Conservation (phyloP, 225 moss, liverwort and hornwort species). For the Sphagnum contortum region DNA sequence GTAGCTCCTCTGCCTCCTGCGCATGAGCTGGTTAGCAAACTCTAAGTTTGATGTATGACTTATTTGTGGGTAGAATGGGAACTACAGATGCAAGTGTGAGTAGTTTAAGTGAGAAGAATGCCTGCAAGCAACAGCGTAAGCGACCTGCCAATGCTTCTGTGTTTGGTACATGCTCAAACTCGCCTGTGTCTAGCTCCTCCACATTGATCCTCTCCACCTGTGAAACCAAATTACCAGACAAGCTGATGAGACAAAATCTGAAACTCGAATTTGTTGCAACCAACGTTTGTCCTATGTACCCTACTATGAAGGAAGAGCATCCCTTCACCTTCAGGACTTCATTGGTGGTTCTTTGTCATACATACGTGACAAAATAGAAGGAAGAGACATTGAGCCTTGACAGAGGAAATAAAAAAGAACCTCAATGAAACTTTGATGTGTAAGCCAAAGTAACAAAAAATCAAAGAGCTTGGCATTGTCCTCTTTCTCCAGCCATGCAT, state of each 20-base stretch:
- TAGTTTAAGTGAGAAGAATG: background rate
- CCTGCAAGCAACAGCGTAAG: constrained; percentile 68
- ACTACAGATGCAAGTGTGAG: no score
- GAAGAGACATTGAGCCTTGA: no score
- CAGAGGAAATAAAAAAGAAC: constrained; percentile 8
- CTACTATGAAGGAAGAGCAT: no score
- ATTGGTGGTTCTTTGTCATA: no score
- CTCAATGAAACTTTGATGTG: constrained; percentile 33
- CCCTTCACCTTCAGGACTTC: no score
- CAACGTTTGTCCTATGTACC: no score
- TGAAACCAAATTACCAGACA: background rate
- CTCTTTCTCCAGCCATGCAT: constrained; percentile 89
- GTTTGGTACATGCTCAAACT: constrained; percentile 51
- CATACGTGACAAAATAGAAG: no score
- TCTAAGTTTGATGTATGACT: background rate
- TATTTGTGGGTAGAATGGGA: background rate
- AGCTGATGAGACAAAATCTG: background rate
- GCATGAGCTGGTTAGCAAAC: background rate
- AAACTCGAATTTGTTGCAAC: background rate
- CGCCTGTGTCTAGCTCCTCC: constrained; percentile 49
- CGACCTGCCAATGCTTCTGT: constrained; percentile 57
- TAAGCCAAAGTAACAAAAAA: constrained; percentile 65
- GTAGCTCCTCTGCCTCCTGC: constrained; percentile 75
- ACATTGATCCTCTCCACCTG: constrained; percentile 41
- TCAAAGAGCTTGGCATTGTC: constrained; percentile 58